Evolutionary conservation across 2,329 filamentous ascomycete genomes (phyloP).

Genomic region (Emydomyces testavorans): DNA sequence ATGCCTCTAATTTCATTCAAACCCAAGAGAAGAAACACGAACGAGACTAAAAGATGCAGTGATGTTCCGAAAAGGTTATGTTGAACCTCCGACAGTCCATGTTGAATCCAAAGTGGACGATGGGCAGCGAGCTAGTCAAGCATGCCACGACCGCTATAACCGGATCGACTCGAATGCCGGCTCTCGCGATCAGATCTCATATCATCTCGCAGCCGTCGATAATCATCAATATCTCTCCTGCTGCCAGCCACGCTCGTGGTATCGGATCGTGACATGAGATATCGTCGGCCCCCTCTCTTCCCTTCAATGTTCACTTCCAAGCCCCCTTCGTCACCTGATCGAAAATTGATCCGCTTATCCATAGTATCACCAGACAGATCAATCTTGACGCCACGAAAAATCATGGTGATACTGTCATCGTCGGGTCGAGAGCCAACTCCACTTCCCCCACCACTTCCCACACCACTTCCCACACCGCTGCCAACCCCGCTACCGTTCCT

Average conservation of each 20-base stretch:
- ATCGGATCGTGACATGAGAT: slow-evolving; percentile 28
- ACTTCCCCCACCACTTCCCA: slow-evolving; percentile 22
- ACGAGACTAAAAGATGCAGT: background rate
- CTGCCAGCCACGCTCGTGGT: slow-evolving; percentile 23
- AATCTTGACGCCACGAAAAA: slow-evolving; percentile 32
- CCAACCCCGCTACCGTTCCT: slow-evolving; percentile 25
- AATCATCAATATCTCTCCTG: slow-evolving; percentile 27
- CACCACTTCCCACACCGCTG: slow-evolving; percentile 19
- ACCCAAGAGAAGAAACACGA: slow-evolving; percentile 1
- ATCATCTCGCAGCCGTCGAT: slow-evolving; percentile 26
- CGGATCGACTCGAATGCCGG: slow-evolving; percentile 31
- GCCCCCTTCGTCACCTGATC: slow-evolving; percentile 29
- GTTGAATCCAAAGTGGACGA: background rate
- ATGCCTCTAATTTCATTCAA: slow-evolving; percentile 3
- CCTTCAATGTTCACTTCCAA: slow-evolving; percentile 31
- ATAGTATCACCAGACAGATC: slow-evolving; percentile 29
- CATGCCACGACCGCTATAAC: slow-evolving; percentile 24
- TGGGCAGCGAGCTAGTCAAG: slow-evolving; percentile 12
- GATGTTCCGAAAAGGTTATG: background rate
- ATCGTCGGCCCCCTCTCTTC: slow-evolving; percentile 25
- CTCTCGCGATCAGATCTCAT: slow-evolving; percentile 29
- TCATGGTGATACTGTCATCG: slow-evolving; percentile 31
- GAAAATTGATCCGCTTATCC: slow-evolving; percentile 32
- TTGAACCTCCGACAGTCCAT: slow-evolving; percentile 2
- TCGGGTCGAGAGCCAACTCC: slow-evolving; percentile 26